Base-by-base conservation (phyloP, 2,329 filamentous ascomycete genomes). In the Fusarium neocosmosporiellum region DNA sequence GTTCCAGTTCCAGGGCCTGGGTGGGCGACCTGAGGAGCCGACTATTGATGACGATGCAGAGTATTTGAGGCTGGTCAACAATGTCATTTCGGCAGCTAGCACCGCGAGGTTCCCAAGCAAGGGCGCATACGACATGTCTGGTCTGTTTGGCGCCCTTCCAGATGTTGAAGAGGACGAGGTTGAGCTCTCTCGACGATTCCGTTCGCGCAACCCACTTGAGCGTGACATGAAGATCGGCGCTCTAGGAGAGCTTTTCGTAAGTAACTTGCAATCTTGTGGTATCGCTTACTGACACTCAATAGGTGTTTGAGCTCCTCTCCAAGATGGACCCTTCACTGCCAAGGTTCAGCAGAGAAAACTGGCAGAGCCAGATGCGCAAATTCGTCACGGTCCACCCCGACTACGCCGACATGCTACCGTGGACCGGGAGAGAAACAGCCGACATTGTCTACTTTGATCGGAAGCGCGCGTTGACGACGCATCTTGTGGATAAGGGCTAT, bases 321-420 rank as follows among this genome's bases (percentile, higher is more conserved):
- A 63, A 70, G 5, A 64, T 84, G 29, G 34, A 74, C 16, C 74
- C 76, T 0, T 8, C 50, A 1, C 71, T 84, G 9, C 78, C 81
- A 2, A 72, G 66, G 1, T 88, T 88, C 54, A 70, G 63, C 2
- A 62, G 70, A 2, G 65, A 74, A 1, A 87, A 87, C 37, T 89
- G 87, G 87, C 77, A 80, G 64, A 88, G 86, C 67, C 86, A 74
- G 0, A 86, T 88, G n/a, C 80, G 86, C 11, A 77, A 78, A 24
- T 80, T 83, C 63, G 81, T 84, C 5, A 79, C 63, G 0, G 67
- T 75, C 0, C 84, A 87, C 65, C 77, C 80, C 2, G 77, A 82
- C 1, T 88, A 87, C 67, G 34, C 76, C 0, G 77, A 82, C 33
- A 80, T 88, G 75, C 18, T 48, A 0, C 61, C 78, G 6, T 88